A percentile compares a stretch with the other conserved stretches of the same genome.
phyloP scores from a whole-genome alignment of 1,139 yeast species.

The Saccharomyces pastorianus region DNA sequence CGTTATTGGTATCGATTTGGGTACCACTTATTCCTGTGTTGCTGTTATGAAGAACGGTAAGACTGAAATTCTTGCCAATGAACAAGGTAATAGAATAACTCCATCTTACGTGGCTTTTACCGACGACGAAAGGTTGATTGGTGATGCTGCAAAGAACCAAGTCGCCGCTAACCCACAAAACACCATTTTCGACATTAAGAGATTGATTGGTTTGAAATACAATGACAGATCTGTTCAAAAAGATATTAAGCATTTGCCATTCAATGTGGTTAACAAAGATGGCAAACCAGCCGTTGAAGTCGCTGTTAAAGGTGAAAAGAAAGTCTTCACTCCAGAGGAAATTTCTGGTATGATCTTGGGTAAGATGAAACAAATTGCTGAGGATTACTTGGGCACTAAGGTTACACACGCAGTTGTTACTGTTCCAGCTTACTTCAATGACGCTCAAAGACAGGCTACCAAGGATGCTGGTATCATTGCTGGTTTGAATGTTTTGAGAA shows the following conservation, averaged over 20 bases:
- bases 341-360: conserved; percentile 85
- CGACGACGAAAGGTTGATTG: conserved; percentile 79
- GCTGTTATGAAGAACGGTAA: conserved; percentile 90
- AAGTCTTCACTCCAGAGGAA: conserved; percentile 80
- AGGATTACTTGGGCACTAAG: conserved; percentile 79
- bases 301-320: conserved; percentile 56
- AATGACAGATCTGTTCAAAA: conserved; percentile 69
- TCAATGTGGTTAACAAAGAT: conserved; percentile 53
- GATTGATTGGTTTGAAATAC: conserved; percentile 76
- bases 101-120: conserved; percentile 87
- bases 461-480: conserved; percentile 95
- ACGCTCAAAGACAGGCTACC: conserved; percentile 95
- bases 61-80: conserved; percentile 88
- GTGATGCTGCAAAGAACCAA: conserved; percentile 93
- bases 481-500: conserved; percentile 83
- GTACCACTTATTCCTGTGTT: conserved; percentile 88
- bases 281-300: conserved; percentile 80
- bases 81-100: conserved; percentile 92
- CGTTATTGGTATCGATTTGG: conserved; percentile 69
- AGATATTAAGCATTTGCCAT: conserved; percentile 79
- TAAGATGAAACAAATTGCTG: conserved; percentile 90
- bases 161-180: conserved; percentile 74
- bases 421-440: conserved; percentile 94
- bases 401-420: conserved; percentile 94
- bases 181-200: conserved; percentile 78